Evolutionary conservation across 306 rosid species (phyloP).

Genomic region (Vachellia pachyceras): DNA sequence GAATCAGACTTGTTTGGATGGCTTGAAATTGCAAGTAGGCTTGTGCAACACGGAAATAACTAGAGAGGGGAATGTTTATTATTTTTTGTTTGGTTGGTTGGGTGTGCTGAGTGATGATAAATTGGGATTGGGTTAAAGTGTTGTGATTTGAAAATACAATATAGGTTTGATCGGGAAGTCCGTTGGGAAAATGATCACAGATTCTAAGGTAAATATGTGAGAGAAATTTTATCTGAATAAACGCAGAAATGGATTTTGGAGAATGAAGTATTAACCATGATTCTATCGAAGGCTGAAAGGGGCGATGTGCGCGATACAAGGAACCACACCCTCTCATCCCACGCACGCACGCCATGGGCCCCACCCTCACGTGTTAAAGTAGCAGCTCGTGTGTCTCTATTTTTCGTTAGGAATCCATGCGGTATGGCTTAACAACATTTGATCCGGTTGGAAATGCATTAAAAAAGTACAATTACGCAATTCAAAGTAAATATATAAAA

Average conservation of each 20-base stretch:
- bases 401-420: too few species aligned
- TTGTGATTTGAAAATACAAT: slow-evolving; percentile 38
- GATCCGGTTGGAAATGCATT: too few species aligned
- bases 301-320: slow-evolving; percentile 59
- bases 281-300: too few species aligned
- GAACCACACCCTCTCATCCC: slow-evolving; percentile 63
- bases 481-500: too few species aligned
- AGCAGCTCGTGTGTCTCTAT: slow-evolving; percentile 53
- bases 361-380: slow-evolving; percentile 62
- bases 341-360: slow-evolving; percentile 48
- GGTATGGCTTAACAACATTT: too few species aligned
- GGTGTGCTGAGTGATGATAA: not conserved
- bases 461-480: too few species aligned
- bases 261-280: too few species aligned
- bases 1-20: slow-evolving; percentile 28
- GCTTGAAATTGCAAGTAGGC: slow-evolving; percentile 51
- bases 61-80: not conserved
- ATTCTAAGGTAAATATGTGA: too few species aligned
- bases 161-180: slow-evolving; percentile 31
- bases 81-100: not conserved
- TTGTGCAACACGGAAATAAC: slow-evolving; percentile 16
- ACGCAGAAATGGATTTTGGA: too few species aligned
- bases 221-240: too few species aligned
- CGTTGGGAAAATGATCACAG: too few species aligned
- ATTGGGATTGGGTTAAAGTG: not conserved